Evolutionary conservation across 495 filamentous ascomycete species (phyloP).

Genomic region (Penicillium malachiteum): DNA sequence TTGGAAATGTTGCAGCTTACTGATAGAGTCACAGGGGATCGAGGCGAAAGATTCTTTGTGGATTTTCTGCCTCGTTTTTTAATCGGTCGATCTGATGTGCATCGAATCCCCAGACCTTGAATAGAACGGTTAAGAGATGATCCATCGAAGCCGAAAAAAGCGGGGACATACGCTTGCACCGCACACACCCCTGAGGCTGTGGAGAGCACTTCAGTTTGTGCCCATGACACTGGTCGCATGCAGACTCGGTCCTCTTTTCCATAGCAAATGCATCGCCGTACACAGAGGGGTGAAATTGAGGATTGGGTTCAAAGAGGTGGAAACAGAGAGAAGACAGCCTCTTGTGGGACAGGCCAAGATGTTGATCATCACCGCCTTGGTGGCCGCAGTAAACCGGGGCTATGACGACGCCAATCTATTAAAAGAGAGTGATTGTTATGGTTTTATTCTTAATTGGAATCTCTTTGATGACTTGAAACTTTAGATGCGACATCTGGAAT

Average conservation of each 20-base stretch:
- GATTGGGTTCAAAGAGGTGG: background rate
- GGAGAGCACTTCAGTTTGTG: slow-evolving; percentile 8
- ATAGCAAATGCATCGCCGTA: slow-evolving; percentile 1
- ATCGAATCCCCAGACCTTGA: slow-evolving; percentile 5
- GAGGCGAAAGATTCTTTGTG: background rate
- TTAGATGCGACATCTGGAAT: too few species aligned
- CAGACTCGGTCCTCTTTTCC: slow-evolving; percentile 4
- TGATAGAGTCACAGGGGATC: background rate
- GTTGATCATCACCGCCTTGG: slow-evolving; percentile 1
- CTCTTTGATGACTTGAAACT: too few species aligned
- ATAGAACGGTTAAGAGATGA: background rate
- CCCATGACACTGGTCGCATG: slow-evolving; percentile 8
- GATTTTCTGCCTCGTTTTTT: slow-evolving; percentile 9
- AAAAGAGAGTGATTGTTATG: too few species aligned
- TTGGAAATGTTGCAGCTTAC: too few species aligned
- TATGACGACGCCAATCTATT: background rate
- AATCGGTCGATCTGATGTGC: slow-evolving; percentile 7
- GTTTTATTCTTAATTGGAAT: too few species aligned
- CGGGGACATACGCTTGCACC: slow-evolving; percentile 8
- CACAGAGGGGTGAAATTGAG: background rate
- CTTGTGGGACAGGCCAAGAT: background rate
- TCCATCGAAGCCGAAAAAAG: background rate
- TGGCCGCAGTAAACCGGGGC: background rate
- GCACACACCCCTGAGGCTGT: slow-evolving; percentile 8
- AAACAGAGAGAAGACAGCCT: background rate